Evolutionary conservation across 768 basidiomycete species (phyloP).

Genomic region (Pleurotus platypus): DNA sequence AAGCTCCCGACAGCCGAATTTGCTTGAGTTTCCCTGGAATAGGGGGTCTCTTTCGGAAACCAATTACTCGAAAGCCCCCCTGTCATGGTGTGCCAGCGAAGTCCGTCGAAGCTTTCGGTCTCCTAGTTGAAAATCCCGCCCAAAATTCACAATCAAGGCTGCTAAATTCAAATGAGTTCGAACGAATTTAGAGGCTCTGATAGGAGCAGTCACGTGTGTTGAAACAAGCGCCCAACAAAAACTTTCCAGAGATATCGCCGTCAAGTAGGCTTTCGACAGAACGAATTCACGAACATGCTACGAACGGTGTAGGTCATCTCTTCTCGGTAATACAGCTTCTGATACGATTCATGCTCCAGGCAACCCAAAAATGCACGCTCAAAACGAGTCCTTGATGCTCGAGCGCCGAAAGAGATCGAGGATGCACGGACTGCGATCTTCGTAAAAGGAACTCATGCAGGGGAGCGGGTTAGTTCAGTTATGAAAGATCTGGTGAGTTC

Average conservation of each 20-base stretch:
- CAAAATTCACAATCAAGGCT: too few relatives aligned
- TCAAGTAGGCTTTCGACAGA: too few relatives aligned
- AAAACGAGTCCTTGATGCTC: constrained; percentile 83
- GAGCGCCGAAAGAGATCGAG: constrained; percentile 88
- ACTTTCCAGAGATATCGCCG: too few relatives aligned
- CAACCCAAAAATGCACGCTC: constrained; percentile 97
- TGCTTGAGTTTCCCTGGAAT: background rate
- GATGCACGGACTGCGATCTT: constrained; percentile 86
- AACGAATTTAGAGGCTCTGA: too few relatives aligned
- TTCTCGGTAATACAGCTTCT: background rate
- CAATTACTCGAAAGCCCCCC: too few relatives aligned
- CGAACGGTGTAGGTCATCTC: constrained; percentile 16
- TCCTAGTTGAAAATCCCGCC: too few relatives aligned
- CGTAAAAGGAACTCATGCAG: constrained; percentile 83
- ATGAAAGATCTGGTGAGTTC: constrained; percentile 85
- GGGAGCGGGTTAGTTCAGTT: constrained; percentile 71
- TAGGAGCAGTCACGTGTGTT: too few relatives aligned
- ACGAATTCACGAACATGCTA: background rate
- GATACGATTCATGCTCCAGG: constrained; percentile 20
- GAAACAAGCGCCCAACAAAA: too few relatives aligned
- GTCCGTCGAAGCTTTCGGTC: too few relatives aligned
- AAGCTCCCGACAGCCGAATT: background rate
- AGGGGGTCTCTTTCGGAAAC: background rate
- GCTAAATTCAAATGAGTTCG: too few relatives aligned
- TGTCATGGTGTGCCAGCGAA: too few relatives aligned